Percentiles rank a stretch among this genome's conserved stretches.
These are phyloP conservation scores for Lachancea thermotolerans DNA, from an alignment of 805 yeast genomes.

Conservation along the genomic window DNA sequence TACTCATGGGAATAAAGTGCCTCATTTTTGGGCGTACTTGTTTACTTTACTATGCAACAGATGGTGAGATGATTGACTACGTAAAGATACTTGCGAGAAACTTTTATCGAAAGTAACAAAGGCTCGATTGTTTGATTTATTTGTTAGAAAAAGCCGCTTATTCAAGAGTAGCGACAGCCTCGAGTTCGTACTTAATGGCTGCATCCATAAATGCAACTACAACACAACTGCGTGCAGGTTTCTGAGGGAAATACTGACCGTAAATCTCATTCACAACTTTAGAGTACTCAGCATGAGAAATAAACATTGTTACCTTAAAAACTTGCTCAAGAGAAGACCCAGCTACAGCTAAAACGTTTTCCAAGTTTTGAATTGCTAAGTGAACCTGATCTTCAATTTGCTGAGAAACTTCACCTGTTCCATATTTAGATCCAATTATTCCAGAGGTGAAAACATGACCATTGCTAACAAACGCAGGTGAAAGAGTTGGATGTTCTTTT, in stretches of 20 bases:
- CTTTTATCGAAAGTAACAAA: too few relatives aligned
- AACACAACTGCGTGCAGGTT: constrained; percentile 47
- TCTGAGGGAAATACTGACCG: constrained; percentile 37
- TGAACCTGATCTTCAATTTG: constrained; percentile 39
- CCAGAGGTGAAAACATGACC: constrained; percentile 44
- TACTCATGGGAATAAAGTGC: too few relatives aligned
- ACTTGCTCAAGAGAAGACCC: constrained; percentile 42
- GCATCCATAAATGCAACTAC: constrained; percentile 44
- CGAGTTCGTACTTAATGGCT: constrained; percentile 42
- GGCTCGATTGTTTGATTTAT: too few relatives aligned
- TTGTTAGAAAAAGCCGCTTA: not conserved
- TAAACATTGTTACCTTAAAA: constrained; percentile 42
- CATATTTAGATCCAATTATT: constrained; percentile 34
- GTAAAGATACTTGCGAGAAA: too few relatives aligned
- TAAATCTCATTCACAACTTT: constrained; percentile 39
- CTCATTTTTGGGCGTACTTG: too few relatives aligned
- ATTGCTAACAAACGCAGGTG: constrained; percentile 36
- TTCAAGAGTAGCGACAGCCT: constrained; percentile 37
- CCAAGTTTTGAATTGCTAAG: constrained; percentile 37
- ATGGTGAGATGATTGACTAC: too few relatives aligned
- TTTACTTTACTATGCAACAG: too few relatives aligned
- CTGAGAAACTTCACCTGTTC: constrained; percentile 35
- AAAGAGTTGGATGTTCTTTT: constrained; percentile 28
- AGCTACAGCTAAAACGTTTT: constrained; percentile 34
- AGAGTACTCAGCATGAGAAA: constrained; percentile 37